A percentile compares a stretch with the other conserved stretches of the same genome.
phyloP scores from a whole-genome alignment of 345 rosid genomes.

The Camelina sativa region DNA sequence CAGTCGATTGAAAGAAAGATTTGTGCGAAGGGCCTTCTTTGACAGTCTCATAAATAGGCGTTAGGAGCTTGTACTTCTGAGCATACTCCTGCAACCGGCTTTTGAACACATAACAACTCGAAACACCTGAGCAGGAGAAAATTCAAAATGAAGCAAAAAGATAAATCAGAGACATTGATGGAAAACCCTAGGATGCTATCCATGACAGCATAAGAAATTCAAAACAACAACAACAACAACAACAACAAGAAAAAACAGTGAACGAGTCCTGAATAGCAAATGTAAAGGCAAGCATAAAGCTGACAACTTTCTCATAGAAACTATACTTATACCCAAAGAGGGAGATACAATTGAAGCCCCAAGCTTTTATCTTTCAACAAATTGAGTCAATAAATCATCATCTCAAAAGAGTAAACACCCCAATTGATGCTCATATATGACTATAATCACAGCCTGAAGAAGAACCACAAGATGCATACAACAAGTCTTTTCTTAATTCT shows the following conservation, averaged over 20 bases:
- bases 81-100: slow-evolving; percentile 86
- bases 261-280: background rate
- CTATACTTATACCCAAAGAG: background rate
- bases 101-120: slow-evolving; percentile 83
- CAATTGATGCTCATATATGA: too few relatives aligned
- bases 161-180: slow-evolving; percentile 1
- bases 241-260: background rate
- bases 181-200: background rate
- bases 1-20: slow-evolving; percentile 73
- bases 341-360: background rate
- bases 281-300: slow-evolving; percentile 17
- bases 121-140: slow-evolving; percentile 58
- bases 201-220: background rate
- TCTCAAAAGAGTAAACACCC: too few relatives aligned
- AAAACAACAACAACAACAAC: background rate
- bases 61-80: slow-evolving; percentile 67
- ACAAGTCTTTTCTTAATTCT: too few relatives aligned
- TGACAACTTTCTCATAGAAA: slow-evolving; percentile 9
- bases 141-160: slow-evolving; percentile 19
- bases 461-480: too few relatives aligned
- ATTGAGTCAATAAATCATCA: too few relatives aligned
- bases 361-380: too few relatives aligned
- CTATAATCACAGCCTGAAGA: too few relatives aligned
- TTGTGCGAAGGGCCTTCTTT: slow-evolving; percentile 95
- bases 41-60: slow-evolving; percentile 78